Evolutionary conservation across 495 filamentous ascomycete species (phyloP).

Genomic region (Penicillium goetzii): DNA sequence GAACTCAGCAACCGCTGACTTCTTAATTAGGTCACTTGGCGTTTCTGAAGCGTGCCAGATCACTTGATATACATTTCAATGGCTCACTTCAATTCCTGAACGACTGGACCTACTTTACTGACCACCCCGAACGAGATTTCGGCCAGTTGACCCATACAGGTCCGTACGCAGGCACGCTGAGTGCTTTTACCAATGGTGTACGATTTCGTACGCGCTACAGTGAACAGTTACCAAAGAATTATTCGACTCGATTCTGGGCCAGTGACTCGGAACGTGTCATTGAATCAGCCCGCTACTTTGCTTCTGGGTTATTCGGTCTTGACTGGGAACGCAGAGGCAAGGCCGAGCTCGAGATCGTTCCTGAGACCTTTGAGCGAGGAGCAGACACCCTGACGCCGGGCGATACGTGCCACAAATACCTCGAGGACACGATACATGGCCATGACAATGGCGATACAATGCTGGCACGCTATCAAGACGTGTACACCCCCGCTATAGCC

Average conservation of each 20-base stretch:
- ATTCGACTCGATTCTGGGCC: constrained; percentile 44
- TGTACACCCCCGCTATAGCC: background rate
- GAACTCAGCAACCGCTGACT: background rate
- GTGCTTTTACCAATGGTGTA: background rate
- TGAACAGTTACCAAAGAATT: background rate
- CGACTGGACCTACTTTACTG: background rate
- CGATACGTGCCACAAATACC: background rate
- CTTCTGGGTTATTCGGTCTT: constrained; percentile 58
- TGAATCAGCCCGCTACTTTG: constrained; percentile 61
- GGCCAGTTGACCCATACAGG: background rate
- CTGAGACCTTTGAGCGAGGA: constrained; percentile 20
- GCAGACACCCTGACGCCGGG: background rate
- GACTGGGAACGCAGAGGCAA: constrained; percentile 45
- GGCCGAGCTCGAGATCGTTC: constrained; percentile 54
- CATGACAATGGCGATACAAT: background rate
- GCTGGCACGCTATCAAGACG: background rate
- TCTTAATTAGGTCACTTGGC: background rate
- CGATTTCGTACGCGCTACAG: background rate
- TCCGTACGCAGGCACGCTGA: background rate
- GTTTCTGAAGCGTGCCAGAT: background rate
- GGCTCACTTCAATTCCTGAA: background rate
- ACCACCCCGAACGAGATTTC: background rate
- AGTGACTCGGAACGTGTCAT: constrained; percentile 60
- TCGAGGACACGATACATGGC: background rate
- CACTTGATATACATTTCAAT: background rate